Evolutionary conservation across 169 alveolate species (phyloP).

Genomic region (Toxoplasma gondii): DNA sequence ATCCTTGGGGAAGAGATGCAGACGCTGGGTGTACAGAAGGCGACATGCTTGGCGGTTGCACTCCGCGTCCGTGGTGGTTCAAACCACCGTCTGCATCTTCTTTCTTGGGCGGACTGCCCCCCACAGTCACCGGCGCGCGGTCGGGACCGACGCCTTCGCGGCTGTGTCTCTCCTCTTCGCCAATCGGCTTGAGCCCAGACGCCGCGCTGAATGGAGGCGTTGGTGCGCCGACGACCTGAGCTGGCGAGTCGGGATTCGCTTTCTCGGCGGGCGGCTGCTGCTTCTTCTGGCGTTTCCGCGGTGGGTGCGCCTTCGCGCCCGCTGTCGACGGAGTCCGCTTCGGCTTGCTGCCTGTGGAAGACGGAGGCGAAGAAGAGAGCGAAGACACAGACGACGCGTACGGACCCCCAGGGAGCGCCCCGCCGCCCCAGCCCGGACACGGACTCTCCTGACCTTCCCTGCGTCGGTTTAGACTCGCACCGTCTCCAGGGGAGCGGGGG

Average conservation of each 20-base stretch:
- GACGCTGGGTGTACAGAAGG: not conserved
- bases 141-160: not conserved
- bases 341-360: not conserved
- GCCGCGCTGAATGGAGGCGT: not conserved
- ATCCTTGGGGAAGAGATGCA: not conserved
- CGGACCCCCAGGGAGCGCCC: not conserved
- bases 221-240: not conserved
- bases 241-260: not conserved
- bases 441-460: not conserved
- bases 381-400: not conserved
- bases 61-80: not conserved
- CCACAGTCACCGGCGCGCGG: not conserved
- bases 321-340: not conserved
- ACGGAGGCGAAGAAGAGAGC: not conserved
- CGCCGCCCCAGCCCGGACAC: slow-evolving; percentile 4
- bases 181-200: not conserved
- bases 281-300: not conserved
- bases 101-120: not conserved
- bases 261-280: not conserved
- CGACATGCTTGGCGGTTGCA: not conserved
- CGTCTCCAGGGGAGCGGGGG: not conserved
- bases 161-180: not conserved
- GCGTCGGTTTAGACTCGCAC: not conserved
- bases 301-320: not conserved
- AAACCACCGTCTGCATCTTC: not conserved